Evolutionary conservation across 2,329 filamentous ascomycete species (phyloP).

Genomic region (Cytospora chrysosperma): DNA sequence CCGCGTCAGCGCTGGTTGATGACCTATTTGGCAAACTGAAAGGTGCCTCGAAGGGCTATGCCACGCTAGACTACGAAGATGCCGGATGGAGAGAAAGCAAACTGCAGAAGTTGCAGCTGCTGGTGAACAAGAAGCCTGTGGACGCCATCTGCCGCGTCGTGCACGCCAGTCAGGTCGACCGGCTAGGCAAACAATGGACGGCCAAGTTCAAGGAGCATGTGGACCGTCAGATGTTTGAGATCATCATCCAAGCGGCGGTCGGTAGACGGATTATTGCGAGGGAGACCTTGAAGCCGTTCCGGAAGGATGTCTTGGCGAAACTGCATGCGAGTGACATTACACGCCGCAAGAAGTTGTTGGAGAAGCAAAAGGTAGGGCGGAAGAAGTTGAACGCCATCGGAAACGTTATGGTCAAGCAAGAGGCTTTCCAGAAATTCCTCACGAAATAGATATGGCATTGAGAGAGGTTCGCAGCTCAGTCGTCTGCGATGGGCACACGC

Average conservation of each 20-base stretch:
- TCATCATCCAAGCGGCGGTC: slow-evolving; percentile 88
- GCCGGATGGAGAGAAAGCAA: slow-evolving; percentile 79
- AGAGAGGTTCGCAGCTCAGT: not conserved
- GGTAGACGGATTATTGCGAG: slow-evolving; percentile 82
- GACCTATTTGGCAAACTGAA: slow-evolving; percentile 98
- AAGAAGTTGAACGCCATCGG: slow-evolving; percentile 83
- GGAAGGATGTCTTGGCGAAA: slow-evolving; percentile 92
- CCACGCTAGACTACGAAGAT: slow-evolving; percentile 95
- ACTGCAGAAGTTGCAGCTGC: slow-evolving; percentile 84
- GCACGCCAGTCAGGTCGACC: slow-evolving; percentile 76
- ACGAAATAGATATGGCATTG: slow-evolving; percentile 56
- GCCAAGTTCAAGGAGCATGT: slow-evolving; percentile 97
- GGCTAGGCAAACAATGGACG: slow-evolving; percentile 84
- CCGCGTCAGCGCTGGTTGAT: slow-evolving; percentile 86
- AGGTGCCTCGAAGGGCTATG: slow-evolving; percentile 90
- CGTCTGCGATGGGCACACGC: not conserved
- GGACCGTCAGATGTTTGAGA: slow-evolving; percentile 91
- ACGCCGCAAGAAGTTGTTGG: slow-evolving; percentile 79
- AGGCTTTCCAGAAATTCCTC: slow-evolving; percentile 91
- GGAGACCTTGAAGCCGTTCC: slow-evolving; percentile 93
- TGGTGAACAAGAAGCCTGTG: slow-evolving; percentile 91
- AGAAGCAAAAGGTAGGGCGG: slow-evolving; percentile 94
- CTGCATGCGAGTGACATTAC: slow-evolving; percentile 88
- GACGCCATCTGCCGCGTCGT: slow-evolving; percentile 93
- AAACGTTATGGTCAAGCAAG: slow-evolving; percentile 94